A percentile compares a stretch with the other conserved stretches of the same genome.
Conservation (phyloP, 192 early-diverging fungal genomes). For the Coemansia sp. region DNA sequence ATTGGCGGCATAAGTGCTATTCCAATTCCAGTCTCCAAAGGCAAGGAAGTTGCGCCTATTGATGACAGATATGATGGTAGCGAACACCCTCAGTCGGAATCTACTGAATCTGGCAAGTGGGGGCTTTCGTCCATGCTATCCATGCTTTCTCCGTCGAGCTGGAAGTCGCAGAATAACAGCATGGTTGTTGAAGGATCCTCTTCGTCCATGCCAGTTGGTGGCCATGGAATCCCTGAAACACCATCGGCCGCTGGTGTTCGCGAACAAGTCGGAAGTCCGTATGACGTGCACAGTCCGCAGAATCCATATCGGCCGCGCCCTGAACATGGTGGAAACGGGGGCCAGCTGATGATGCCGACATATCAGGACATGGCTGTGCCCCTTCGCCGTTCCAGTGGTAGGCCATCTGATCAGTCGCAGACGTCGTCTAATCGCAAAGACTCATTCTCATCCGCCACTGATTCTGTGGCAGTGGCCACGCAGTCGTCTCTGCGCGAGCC, state of each 20-base stretch:
- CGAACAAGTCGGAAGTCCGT: constrained; percentile 23
- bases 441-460: constrained; percentile 9
- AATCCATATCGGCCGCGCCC: constrained; percentile 51
- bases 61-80: constrained; percentile 1
- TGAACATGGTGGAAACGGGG: constrained; percentile 30
- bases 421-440: not conserved
- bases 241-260: constrained; percentile 6
- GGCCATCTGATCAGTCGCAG: constrained; percentile 5
- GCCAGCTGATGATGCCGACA: constrained; percentile 40
- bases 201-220: not conserved
- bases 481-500: constrained; percentile 3
- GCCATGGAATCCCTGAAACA: constrained; percentile 19
- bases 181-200: not conserved
- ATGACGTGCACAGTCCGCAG: constrained; percentile 45
- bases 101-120: constrained; percentile 31
- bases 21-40: constrained; percentile 23
- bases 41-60: constrained; percentile 1
- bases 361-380: constrained; percentile 48
- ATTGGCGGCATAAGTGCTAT: constrained; percentile 8
- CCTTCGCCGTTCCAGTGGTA: constrained; percentile 32
- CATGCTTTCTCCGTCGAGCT: constrained; percentile 50
- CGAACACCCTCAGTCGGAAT: constrained; percentile 7
- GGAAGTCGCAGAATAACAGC: constrained; percentile 30
- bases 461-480: constrained; percentile 1
- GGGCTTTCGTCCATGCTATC: constrained; percentile 41